Evolutionary conservation across 1,284 basidiomycete species (phyloP).

Genomic region (Uromyces viciae-fabae): DNA sequence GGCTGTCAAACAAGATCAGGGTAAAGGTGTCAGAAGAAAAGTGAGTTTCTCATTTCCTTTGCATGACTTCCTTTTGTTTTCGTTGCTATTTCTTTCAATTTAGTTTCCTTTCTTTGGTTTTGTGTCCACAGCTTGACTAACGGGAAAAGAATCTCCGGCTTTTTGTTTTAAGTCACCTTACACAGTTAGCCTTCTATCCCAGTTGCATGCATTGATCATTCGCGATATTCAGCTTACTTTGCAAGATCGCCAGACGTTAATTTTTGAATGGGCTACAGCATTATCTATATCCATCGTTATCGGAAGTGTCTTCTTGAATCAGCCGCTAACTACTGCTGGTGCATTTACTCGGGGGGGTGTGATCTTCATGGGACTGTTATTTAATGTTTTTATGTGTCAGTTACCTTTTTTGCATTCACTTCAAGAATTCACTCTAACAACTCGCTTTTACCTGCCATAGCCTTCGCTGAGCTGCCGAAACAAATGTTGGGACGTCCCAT

Average conservation of each 20-base stretch:
- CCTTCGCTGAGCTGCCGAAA: constrained; percentile 60
- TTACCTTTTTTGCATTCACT: too few relatives aligned
- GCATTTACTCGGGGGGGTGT: constrained; percentile 82
- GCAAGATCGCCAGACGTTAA: constrained; percentile 48
- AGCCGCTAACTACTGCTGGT: constrained; percentile 69
- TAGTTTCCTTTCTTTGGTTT: too few relatives aligned
- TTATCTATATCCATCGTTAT: constrained; percentile 67
- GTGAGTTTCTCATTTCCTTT: constrained; percentile 14
- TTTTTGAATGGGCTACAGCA: constrained; percentile 51
- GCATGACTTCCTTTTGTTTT: too few relatives aligned
- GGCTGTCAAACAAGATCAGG: constrained; percentile 33
- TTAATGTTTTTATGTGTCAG: constrained; percentile 48
- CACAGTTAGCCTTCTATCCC: constrained; percentile 71
- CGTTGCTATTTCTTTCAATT: too few relatives aligned
- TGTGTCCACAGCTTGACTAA: too few relatives aligned
- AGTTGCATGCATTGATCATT: constrained; percentile 59
- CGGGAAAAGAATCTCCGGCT: constrained; percentile 75
- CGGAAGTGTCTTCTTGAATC: constrained; percentile 62
- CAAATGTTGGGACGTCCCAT: constrained; percentile 64
- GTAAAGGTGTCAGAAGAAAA: background rate
- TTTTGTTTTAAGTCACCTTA: constrained; percentile 82
- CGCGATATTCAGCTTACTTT: constrained; percentile 51
- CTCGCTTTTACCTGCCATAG: constrained; percentile 61
- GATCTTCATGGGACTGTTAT: constrained; percentile 62
- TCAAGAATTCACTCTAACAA: background rate